Conservation (phyloP, 2,329 filamentous ascomycete genomes). For the Aspergillus sp. region DNA sequence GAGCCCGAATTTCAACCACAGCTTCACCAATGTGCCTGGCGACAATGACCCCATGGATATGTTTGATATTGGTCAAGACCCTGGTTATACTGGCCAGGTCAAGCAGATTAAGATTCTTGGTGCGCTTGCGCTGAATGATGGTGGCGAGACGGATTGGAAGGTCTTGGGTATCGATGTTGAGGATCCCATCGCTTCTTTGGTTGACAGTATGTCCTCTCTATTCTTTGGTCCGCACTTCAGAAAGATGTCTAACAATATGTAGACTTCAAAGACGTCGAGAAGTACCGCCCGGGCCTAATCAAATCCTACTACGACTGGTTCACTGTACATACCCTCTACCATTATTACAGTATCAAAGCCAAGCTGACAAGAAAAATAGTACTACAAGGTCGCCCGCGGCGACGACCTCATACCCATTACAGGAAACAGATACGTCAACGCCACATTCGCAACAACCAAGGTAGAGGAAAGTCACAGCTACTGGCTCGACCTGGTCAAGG, state of each 20-base stretch:
- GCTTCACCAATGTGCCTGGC: not conserved
- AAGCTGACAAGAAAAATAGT: not conserved
- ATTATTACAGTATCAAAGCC: not conserved
- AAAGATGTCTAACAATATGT: too few relatives aligned
- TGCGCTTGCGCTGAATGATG: not conserved
- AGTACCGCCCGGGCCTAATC: not conserved
- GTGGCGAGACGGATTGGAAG: conserved; percentile 6
- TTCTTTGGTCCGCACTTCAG: not conserved
- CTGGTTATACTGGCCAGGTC: not conserved
- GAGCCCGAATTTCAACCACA: conserved; percentile 1
- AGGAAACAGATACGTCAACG: not conserved
- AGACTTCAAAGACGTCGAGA: conserved; percentile 5
- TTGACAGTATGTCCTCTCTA: not conserved
- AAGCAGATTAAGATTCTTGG: conserved; percentile 3
- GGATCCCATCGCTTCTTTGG: not conserved
- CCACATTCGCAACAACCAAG: not conserved
- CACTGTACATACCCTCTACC: not conserved
- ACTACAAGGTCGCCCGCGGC: conserved; percentile 3
- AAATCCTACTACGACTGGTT: conserved; percentile 2
- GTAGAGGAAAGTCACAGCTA: not conserved
- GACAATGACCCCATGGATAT: conserved; percentile 6
- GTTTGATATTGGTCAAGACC: conserved; percentile 1
- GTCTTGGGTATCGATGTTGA: not conserved
- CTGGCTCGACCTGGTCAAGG: conserved; percentile 4
- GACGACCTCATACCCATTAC: not conserved